Percentiles rank a stretch among this genome's conserved stretches.
Evolutionary conservation across 495 filamentous ascomycete species (phyloP).

Genomic region (Hypoxylon perforatum): DNA sequence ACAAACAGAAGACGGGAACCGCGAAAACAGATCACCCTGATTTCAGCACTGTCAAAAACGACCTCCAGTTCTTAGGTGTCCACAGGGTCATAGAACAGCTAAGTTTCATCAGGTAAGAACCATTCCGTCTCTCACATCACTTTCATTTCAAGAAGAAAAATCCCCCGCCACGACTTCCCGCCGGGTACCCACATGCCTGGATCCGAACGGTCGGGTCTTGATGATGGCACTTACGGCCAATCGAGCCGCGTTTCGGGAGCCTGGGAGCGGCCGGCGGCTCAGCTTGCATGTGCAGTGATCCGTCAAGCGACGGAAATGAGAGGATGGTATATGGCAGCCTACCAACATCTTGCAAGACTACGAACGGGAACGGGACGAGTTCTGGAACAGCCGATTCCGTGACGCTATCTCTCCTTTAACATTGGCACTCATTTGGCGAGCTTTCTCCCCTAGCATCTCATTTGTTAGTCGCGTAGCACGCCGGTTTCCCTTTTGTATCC

Average conservation of each 20-base stretch:
- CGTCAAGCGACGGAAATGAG: slow-evolving; percentile 36
- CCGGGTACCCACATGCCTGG: slow-evolving; percentile 29
- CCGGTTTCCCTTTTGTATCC: slow-evolving; percentile 18
- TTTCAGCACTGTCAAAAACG: slow-evolving; percentile 44
- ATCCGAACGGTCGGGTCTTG: slow-evolving; percentile 28
- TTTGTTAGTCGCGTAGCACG: slow-evolving; percentile 24
- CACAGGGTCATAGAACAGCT: slow-evolving; percentile 55
- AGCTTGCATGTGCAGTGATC: slow-evolving; percentile 37
- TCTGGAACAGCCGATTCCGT: slow-evolving; percentile 2
- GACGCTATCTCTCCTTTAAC: background rate
- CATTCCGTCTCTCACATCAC: slow-evolving; percentile 12
- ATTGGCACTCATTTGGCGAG: slow-evolving; percentile 2
- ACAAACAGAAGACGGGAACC: slow-evolving; percentile 49
- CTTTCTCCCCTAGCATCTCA: slow-evolving; percentile 15
- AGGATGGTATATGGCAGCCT: slow-evolving; percentile 23
- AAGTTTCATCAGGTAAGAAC: slow-evolving; percentile 60
- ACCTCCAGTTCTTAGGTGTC: slow-evolving; percentile 53
- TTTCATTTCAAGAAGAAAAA: slow-evolving; percentile 13
- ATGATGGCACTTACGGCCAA: slow-evolving; percentile 18
- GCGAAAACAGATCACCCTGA: slow-evolving; percentile 55
- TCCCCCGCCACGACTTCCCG: slow-evolving; percentile 6
- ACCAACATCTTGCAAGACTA: background rate
- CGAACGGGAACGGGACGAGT: slow-evolving; percentile 22
- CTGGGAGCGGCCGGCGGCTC: slow-evolving; percentile 33
- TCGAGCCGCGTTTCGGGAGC: slow-evolving; percentile 16